Evolutionary conservation across 176 grass and related monocot genomes (phyloP), one percentile per base, ranked within the genome.

Genomic region (Zoysia pacifica): DNA sequence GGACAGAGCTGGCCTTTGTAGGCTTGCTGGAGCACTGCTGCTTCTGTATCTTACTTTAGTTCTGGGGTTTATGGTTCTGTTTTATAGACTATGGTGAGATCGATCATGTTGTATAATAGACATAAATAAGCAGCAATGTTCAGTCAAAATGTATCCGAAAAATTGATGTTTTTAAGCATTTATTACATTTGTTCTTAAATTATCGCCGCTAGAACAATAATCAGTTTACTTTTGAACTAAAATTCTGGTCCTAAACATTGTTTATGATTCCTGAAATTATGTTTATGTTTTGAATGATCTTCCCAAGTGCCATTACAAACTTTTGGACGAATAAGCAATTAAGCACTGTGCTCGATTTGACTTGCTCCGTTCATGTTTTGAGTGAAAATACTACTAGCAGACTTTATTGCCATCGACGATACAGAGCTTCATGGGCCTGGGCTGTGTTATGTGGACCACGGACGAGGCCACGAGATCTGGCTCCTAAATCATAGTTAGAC

Each of bases 71-170:
- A 72, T 67, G 50, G 66, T 61, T 77, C 42, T 45, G 74, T 72
- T 53, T 68, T 35, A 66, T 67, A 73, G 43, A 43, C 78, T 73
- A 72, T 50, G 7, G 73, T 68, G 45, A 89, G 87, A 77, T 89
- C 59, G 72, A 20, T 11, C 44, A 38, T 68, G 67, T 54, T 89
- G 82, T 89, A 74, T 62, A 73, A 89, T 85, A 77, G 72, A 71
- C 87, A 89, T 77, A 89, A 78, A 73, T 58, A 81, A 77, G 87
- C 82, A 82, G 78, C 78, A 78, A 72, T 77, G 67, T 78, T 73
- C 38, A 82, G 78, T 73, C 45, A 71, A 59, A 77, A 39, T 78
- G 52, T 67, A 59, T 63, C 44, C 48, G 6, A 5, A 18, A 14
- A 52, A 46, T 2, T 45, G 12, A 52, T 28, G 49, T 42, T 47